Evolutionary conservation across 2,329 filamentous ascomycete species (phyloP).

Genomic region (Curvularia sp.): DNA sequence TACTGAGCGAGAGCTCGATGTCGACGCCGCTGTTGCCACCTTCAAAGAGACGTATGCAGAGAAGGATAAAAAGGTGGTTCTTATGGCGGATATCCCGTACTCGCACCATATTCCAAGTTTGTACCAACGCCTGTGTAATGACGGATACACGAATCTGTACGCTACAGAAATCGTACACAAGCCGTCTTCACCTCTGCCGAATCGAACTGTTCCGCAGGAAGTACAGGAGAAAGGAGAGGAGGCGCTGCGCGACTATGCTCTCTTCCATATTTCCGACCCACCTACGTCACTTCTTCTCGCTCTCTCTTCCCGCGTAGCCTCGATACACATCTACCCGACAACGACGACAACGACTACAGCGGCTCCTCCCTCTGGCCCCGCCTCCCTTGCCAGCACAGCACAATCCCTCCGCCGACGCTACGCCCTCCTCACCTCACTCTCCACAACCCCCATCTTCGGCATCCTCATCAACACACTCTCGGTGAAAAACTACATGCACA

Average conservation of each 20-base stretch:
- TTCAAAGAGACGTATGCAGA: constrained; percentile 75
- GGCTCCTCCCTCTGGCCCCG: constrained; percentile 19
- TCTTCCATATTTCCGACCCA: constrained; percentile 86
- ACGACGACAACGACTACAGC: constrained; percentile 44
- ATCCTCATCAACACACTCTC: constrained; percentile 96
- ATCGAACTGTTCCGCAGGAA: constrained; percentile 71
- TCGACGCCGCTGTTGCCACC: constrained; percentile 63
- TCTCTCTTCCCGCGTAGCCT: constrained; percentile 79
- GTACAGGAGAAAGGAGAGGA: constrained; percentile 54
- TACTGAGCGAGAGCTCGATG: constrained; percentile 74
- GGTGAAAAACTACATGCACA: constrained; percentile 86
- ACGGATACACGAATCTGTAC: constrained; percentile 75
- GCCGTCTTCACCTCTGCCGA: constrained; percentile 81
- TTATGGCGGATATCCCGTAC: constrained; percentile 92
- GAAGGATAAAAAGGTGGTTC: constrained; percentile 68
- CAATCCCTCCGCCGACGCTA: constrained; percentile 81
- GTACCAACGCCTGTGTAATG: constrained; percentile 59
- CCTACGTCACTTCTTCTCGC: constrained; percentile 85
- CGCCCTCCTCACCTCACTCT: constrained; percentile 80
- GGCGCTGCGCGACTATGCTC: constrained; percentile 69
- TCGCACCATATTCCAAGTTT: constrained; percentile 73
- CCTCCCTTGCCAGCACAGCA: constrained; percentile 61
- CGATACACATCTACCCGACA: constrained; percentile 79
- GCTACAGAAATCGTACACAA: constrained; percentile 77
- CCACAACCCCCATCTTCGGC: constrained; percentile 83